Evolutionary conservation across 352 stramenopile genomes (phyloP).

Genomic region (Phytopythium helicoides): DNA sequence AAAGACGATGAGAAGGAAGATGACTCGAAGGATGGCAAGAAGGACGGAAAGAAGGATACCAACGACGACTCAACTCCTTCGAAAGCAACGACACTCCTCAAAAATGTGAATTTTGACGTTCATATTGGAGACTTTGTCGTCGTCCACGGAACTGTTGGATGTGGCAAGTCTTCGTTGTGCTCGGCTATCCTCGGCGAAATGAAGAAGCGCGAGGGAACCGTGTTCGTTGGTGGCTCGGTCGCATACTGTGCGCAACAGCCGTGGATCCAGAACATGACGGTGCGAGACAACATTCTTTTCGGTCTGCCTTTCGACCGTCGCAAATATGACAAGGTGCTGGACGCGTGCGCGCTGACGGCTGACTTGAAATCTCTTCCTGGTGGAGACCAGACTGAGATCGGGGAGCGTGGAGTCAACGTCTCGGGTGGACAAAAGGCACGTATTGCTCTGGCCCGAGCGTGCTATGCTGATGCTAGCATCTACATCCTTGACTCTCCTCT

Average conservation of each 20-base stretch:
- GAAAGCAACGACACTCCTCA: too few species aligned
- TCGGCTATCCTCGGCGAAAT: slow-evolving; percentile 91
- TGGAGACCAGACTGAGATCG: slow-evolving; percentile 73
- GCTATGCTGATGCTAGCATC: slow-evolving; percentile 48
- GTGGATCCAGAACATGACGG: slow-evolving; percentile 88
- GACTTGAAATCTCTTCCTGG: slow-evolving; percentile 71
- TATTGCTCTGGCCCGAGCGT: slow-evolving; percentile 57
- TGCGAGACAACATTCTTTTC: slow-evolving; percentile 92
- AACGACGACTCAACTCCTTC: too few species aligned
- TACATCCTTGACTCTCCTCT: slow-evolving; percentile 46
- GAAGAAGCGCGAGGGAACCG: slow-evolving; percentile 21
- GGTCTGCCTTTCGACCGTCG: slow-evolving; percentile 48
- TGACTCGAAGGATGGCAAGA: too few species aligned
- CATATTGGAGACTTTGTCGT: slow-evolving; percentile 78
- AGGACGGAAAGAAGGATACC: too few species aligned
- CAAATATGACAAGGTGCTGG: slow-evolving; percentile 56
- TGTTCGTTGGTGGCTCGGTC: slow-evolving; percentile 31
- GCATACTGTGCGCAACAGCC: slow-evolving; percentile 87
- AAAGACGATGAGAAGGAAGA: too few species aligned
- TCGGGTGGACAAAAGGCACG: slow-evolving; percentile 61
- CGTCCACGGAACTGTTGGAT: slow-evolving; percentile 89
- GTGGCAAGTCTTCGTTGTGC: slow-evolving; percentile 90
- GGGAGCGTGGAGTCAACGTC: slow-evolving; percentile 63
- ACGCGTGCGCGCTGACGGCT: slow-evolving; percentile 54
- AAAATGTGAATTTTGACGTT: slow-evolving; percentile 68